phyloP scores from a whole-genome alignment of 202 grass and related monocot species.

The Setaria italica region DNA sequence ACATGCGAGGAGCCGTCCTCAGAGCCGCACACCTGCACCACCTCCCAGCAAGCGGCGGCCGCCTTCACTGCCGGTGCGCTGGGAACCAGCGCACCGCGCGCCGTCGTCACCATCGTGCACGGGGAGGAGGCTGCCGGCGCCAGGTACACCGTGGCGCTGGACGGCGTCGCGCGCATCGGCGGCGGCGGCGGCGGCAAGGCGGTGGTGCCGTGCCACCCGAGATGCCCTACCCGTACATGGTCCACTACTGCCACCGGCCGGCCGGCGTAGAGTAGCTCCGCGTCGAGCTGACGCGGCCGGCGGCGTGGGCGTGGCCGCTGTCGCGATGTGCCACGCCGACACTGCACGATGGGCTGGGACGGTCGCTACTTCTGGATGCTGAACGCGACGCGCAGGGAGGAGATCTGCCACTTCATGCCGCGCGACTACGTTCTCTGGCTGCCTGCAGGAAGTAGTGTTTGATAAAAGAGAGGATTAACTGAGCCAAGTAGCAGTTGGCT shows the following conservation, averaged over 20 bases:
- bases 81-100: not conserved
- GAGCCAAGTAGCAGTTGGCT: not conserved
- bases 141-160: not conserved
- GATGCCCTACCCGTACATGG: not conserved
- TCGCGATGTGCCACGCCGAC: conserved; percentile 14
- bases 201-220: conserved; percentile 35
- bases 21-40: conserved; percentile 8
- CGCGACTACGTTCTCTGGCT: not conserved
- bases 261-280: not conserved
- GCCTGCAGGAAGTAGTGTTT: not conserved
- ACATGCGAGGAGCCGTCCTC: not conserved
- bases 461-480: not conserved
- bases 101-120: not conserved
- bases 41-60: not conserved
- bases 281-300: not conserved
- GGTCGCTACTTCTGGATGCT: not conserved
- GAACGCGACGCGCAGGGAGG: conserved; percentile 4
- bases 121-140: not conserved
- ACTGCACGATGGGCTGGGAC: not conserved
- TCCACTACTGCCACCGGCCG: conserved; percentile 30
- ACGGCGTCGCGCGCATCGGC: not conserved
- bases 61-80: not conserved
- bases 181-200: not conserved
- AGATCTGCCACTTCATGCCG: conserved; percentile 17
- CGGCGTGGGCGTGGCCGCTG: not conserved